Base-by-base conservation (phyloP, 2,329 filamentous ascomycete genomes). In the Amylocarpus encephaloides region DNA sequence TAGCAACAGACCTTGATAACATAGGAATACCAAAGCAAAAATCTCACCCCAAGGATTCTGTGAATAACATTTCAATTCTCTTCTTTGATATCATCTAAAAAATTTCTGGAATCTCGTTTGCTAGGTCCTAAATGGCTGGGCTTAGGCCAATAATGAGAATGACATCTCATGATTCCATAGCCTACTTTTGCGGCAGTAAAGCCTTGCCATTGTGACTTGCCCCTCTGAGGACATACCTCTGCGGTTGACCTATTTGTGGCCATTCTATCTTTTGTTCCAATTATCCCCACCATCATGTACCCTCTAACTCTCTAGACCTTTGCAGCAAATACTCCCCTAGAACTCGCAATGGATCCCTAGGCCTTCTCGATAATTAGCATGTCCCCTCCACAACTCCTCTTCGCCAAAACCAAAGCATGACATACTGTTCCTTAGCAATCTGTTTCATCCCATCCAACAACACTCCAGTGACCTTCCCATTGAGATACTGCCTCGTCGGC, bases 401-500 rank as follows among this genome's bases (percentile, higher is more conserved):
- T 30, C 22, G 19, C 1, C n/a, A 13, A 41, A 36, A 13, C 10
- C 19, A 35, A 46, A 15, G 38, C 11, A 29, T 57, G 47, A 76
- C 83, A 63, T 68, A 88, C 85, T 85, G 79, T 38, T 88, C 82
- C 58, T 79, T 82, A 4, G 83, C 83, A 53, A 90, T 65, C 48
- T 76, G 68, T 70, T 88, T 89, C 83, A 90, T 86, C 19, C 85
- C 86, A 61, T 89, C 85, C 35, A 89, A 69, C 51, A 90, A 62
- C 22, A 78, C 76, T 1, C 79, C 79, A 0, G 84, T 86, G 36
- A 90, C 77, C 60, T 82, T 86, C 43, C 76, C 74, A 62, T 89
- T 89, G 59, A 90, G 68, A 65, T 88, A 90, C 60, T 80, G 77
- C 40, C 86, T 77, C 5, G 81, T 80, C 1, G 83, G 80, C 18